A percentile compares a stretch with the other conserved stretches of the same genome.
Evolutionary conservation across 2,329 filamentous ascomycete species (phyloP).

Genomic region (Penicillium sclerotigenum): DNA sequence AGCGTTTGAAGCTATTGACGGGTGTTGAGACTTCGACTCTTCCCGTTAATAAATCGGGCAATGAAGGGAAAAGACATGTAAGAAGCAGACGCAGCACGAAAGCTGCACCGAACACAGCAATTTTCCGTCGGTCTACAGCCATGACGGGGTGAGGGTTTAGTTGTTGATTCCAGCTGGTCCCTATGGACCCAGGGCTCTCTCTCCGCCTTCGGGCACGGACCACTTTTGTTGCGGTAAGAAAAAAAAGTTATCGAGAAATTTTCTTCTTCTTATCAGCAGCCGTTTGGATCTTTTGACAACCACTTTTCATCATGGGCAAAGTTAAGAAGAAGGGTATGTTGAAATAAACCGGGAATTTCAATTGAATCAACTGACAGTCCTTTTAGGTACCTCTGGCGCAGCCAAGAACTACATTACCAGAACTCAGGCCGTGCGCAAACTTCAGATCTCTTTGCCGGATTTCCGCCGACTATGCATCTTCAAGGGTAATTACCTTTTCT

Average conservation of each 20-base stretch:
- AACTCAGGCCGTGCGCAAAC: constrained; percentile 94
- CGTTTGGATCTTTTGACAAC: constrained; percentile 21
- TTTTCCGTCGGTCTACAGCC: constrained; percentile 58
- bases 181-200: constrained; percentile 2
- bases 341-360: neutral
- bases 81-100: constrained; percentile 75
- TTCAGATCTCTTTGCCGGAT: constrained; percentile 94
- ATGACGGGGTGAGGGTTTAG: constrained; percentile 34
- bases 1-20: constrained; percentile 95
- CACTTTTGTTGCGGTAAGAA: constrained; percentile 25
- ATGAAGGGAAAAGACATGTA: constrained; percentile 73
- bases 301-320: constrained; percentile 57
- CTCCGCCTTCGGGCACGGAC: constrained; percentile 33
- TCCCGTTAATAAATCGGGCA: constrained; percentile 81
- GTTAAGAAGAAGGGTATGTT: constrained; percentile 81
- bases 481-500: constrained; percentile 62
- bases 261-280: constrained; percentile 37
- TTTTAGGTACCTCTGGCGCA: constrained; percentile 72
- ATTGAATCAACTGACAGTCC: constrained; percentile 17
- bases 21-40: constrained; percentile 96
- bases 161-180: constrained; percentile 11
- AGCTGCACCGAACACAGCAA: constrained; percentile 70
- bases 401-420: constrained; percentile 98
- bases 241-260: constrained; percentile 40
- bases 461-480: constrained; percentile 99